Percentiles rank a stretch among this genome's conserved stretches.
Conservation (phyloP, 1,139 yeast species). For the Sugiyamaella pinicola region DNA sequence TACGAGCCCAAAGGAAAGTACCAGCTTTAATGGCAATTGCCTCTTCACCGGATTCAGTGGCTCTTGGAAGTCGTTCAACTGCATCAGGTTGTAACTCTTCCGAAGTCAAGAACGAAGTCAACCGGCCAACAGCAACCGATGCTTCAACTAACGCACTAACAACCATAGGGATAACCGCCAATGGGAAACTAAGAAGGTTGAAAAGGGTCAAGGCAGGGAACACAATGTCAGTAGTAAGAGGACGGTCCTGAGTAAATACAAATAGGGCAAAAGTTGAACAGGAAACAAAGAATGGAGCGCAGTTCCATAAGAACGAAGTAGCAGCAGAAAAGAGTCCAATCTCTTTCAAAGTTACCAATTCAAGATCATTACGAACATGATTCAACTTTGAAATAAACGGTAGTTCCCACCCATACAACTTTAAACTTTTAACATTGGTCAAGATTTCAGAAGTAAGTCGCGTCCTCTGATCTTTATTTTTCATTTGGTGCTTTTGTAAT, state of each 20-base stretch:
- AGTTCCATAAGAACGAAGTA: conserved; percentile 75
- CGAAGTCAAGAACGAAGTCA: conserved; percentile 68
- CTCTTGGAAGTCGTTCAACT: conserved; percentile 60
- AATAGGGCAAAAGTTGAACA: conserved; percentile 89
- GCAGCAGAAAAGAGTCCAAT: conserved; percentile 80
- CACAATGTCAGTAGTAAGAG: conserved; percentile 87
- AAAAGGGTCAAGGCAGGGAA: conserved; percentile 87
- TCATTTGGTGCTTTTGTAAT: conserved; percentile 76
- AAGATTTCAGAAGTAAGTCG: conserved; percentile 81
- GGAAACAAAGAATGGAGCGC: conserved; percentile 89
- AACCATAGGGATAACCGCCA: conserved; percentile 92
- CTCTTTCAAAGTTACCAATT: conserved; percentile 71
- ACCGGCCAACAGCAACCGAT: conserved; percentile 80
- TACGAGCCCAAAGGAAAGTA: conserved; percentile 86
- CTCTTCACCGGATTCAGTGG: conserved; percentile 60
- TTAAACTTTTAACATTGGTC: conserved; percentile 87
- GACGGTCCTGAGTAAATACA: conserved; percentile 61
- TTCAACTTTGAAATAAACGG: conserved; percentile 77
- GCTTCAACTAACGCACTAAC: conserved; percentile 86
- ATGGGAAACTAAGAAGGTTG: conserved; percentile 84
- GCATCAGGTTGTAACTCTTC: conserved; percentile 85
- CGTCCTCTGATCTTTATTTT: conserved; percentile 67
- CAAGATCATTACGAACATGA: conserved; percentile 85
- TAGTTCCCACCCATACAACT: conserved; percentile 91
- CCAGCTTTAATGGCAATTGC: conserved; percentile 72